These are phyloP conservation scores for Eudorina sp. DNA, from an alignment of 139 green algal genomes.

Conservation along the genomic window DNA sequence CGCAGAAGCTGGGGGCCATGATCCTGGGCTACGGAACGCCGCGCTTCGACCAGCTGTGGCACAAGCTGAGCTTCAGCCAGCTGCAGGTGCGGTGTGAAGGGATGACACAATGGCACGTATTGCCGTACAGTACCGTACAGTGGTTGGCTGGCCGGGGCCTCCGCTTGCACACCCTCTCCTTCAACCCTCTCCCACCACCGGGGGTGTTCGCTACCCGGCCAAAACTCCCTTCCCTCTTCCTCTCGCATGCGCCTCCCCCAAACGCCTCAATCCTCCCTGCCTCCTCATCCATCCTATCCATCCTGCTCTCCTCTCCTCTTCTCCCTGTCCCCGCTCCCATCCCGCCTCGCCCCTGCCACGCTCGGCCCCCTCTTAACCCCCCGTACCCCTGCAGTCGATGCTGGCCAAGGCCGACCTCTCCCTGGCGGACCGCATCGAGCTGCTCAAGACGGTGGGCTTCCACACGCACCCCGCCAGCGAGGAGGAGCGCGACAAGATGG, in stretches of 20 bases:
- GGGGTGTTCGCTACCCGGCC: too few relatives aligned
- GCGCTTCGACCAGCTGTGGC: constrained; percentile 65
- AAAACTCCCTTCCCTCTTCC: too few relatives aligned
- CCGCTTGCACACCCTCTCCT: too few relatives aligned
- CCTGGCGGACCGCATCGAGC: constrained; percentile 60
- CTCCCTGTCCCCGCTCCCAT: not conserved
- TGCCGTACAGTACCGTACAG: too few relatives aligned
- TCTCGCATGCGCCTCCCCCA: too few relatives aligned
- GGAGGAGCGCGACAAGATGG: constrained; percentile 31
- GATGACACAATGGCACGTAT: too few relatives aligned
- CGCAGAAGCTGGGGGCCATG: constrained; percentile 61
- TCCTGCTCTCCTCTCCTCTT: not conserved
- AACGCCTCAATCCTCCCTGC: too few relatives aligned
- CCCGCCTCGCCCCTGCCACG: too few relatives aligned
- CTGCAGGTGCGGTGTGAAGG: constrained; percentile 8
- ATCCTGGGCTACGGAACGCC: constrained; percentile 52
- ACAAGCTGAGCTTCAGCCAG: constrained; percentile 46
- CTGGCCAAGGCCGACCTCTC: constrained; percentile 51
- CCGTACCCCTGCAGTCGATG: not conserved
- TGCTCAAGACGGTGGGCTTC: constrained; percentile 56
- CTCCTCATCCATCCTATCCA: too few relatives aligned
- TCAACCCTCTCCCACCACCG: too few relatives aligned
- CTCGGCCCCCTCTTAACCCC: not conserved
- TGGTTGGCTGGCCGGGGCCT: too few relatives aligned
- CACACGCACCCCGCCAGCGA: constrained; percentile 42